A percentile compares a stretch with the other conserved stretches of the same genome.
phyloP scores from a whole-genome alignment of 2,329 filamentous ascomycete species.

The Didymellaceae sp. region DNA sequence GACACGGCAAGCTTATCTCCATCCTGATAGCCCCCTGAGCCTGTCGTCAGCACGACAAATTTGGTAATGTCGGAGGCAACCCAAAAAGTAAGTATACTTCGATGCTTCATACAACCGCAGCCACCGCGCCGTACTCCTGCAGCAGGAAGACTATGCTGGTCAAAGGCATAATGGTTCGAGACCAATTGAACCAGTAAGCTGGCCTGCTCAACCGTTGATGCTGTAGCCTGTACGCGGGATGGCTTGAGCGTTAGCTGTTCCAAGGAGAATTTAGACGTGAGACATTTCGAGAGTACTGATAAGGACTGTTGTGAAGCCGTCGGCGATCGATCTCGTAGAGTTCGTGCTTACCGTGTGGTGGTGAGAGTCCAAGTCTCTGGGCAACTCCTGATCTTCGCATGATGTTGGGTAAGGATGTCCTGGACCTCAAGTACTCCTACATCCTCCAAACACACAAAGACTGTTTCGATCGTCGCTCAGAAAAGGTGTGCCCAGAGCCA shows the following conservation, averaged over 20 bases:
- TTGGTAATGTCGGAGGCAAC: conserved; percentile 13
- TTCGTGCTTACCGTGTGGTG: conserved; percentile 1
- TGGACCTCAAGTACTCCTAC: conserved; percentile 1
- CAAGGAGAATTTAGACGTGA: conserved; percentile 1
- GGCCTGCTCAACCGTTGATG: conserved; percentile 2
- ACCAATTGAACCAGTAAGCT: conserved; percentile 1
- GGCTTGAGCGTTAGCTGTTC: conserved; percentile 9
- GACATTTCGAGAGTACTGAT: conserved; percentile 9
- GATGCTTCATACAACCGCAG: conserved; percentile 5
- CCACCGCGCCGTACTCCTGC: conserved; percentile 13
- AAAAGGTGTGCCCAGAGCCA: conserved; percentile 8
- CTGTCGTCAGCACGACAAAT: conserved; percentile 7
- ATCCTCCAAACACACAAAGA: conserved; percentile 1
- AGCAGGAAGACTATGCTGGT: conserved; percentile 6
- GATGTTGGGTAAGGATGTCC: conserved; percentile 3
- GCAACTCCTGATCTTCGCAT: conserved; percentile 9
- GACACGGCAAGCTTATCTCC: conserved; percentile 14
- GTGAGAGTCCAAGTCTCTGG: conserved; percentile 6
- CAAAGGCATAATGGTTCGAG: neutral
- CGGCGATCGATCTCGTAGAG: neutral
- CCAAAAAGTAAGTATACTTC: conserved; percentile 7
- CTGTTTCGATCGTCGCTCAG: conserved; percentile 7
- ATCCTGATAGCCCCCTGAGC: conserved; percentile 2
- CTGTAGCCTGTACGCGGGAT: conserved; percentile 9
- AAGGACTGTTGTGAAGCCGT: conserved; percentile 9